Evolutionary conservation across 768 basidiomycete species (phyloP), one percentile per base, ranked within the genome.

Genomic region (Favolaschia claudopus): DNA sequence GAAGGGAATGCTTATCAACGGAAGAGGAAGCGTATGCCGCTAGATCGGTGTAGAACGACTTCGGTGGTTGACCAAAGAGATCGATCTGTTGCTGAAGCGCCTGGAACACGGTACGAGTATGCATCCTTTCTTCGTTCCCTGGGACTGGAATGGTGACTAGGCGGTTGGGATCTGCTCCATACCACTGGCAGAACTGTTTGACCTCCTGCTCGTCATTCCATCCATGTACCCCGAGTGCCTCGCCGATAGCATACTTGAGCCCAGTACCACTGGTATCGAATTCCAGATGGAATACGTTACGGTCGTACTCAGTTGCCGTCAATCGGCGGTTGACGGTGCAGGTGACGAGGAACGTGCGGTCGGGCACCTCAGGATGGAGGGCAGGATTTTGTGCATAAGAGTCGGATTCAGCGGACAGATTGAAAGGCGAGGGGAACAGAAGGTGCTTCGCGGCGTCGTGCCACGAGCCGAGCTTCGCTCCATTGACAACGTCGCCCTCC

Each of bases 281-380:
- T 78, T 98, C 97, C 65, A 99, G 84, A 77, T 99, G 97, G 82
- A 99, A 99, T 29, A 99, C 95, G 75, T 99, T 99, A 66, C 97
- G 93, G 74, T 98, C 92, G 76, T 99, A 99, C 61, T 96, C 95
- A 65, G 86, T 74, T 29, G 97, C 97, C 1, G 97, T 99, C 44
- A 99, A 85, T 29, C 97, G 92, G 39, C 89, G 88, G 78, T 98
- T 99, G 73, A 97, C 95, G 7, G 89, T 86, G 73, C 95, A 96
- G 9, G 93, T 96, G 55, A 98, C 89, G 52, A 99, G 86, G 84
- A 85, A 98, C 22, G 95, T 99, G 69, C 89, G 89, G 58, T 98
- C 96, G 3, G 89, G 78, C 22, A 91, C 71, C 67, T 97, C 95
- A 13, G 97, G 97, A 37, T 91, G 93, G 29, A 96, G 78, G 5